phyloP scores from a whole-genome alignment of 306 rosid genomes.

The Prunus padus region DNA sequence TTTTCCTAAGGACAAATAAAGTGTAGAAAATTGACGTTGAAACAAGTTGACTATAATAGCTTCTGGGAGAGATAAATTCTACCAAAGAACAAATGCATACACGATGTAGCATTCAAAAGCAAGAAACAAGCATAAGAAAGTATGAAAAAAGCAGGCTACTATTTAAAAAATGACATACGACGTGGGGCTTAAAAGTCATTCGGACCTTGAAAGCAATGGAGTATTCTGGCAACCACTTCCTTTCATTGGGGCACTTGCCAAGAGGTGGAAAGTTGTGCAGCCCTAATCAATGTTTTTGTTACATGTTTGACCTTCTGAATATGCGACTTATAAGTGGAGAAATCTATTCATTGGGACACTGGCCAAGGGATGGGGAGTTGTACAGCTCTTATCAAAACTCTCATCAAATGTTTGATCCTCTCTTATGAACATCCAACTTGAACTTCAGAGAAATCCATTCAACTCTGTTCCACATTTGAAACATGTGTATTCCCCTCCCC shows the following conservation, averaged over 20 bases:
- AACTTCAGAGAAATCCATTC: neutral
- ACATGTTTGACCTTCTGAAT: neutral
- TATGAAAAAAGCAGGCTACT: neutral
- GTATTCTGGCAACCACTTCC: neutral
- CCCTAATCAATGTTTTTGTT: neutral
- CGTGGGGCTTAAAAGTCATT: neutral
- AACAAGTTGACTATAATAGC: neutral
- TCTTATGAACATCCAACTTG: neutral
- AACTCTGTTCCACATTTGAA: neutral
- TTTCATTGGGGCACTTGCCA: neutral
- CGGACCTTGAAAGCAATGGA: neutral
- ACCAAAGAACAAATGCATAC: neutral
- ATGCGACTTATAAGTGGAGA: neutral
- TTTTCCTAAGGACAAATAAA: neutral
- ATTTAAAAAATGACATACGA: neutral
- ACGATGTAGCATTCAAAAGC: neutral
- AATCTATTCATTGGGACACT: neutral
- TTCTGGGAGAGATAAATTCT: neutral
- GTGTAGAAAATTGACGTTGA: neutral
- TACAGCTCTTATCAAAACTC: neutral
- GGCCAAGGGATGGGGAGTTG: neutral
- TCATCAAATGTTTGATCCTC: neutral
- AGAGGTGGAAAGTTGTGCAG: neutral
- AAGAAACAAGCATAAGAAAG: neutral
- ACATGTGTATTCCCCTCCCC: neutral